Base-by-base conservation (phyloP, 2,329 filamentous ascomycete species). In the Stylonectria norvegica region DNA sequence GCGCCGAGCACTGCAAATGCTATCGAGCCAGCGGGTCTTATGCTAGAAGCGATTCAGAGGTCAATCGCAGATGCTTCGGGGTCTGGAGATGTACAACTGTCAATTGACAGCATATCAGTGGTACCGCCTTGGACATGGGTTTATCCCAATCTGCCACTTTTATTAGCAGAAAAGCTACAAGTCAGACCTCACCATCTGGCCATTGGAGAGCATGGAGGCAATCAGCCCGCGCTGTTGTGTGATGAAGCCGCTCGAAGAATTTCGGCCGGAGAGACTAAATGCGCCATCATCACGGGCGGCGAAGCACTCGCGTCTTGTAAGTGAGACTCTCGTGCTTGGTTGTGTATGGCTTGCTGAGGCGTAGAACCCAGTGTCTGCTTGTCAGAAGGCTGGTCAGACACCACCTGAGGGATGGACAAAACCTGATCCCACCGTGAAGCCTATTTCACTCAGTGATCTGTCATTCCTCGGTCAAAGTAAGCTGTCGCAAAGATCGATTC, bases 81-180 rank as follows among this genome's bases (percentile, higher is more conserved):
- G 12, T 9, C 52, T 0, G 28, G 62, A 1, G 73, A 29, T 4
- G 45, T 42, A 6, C 5, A 20, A 5, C 15, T 31, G 7, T n/a
- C 11, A 1, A 15, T 82, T 37, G 79, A 84, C 54, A 78, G 73
- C 48, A 66, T 85, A 32, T 67, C 73, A 30, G 71, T 83, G 4
- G 79, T 84, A 8, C 70, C 68, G 28, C 78, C 77, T 0, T 85
- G 81, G 81, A 83, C 81, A 0, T 84, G 81, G 81, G 72, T 75
- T 1, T 85, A 85, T 53, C 60, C 68, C 1, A 73, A 85, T 54
- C 59, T 84, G 2, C 78, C 80, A 0, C 68, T 66, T 5, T 61
- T 78, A 1, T 55, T 86, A 5, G 66, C 73, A 1, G 49, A 71
- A 27, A 70, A 65, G 25, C 58, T 85, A 3, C 67, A 65, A 0